A percentile compares a stretch with the other conserved stretches of the same genome.
Conservation (phyloP, 1,284 basidiomycete species). For the Apiotrichum veenhuisii region DNA sequence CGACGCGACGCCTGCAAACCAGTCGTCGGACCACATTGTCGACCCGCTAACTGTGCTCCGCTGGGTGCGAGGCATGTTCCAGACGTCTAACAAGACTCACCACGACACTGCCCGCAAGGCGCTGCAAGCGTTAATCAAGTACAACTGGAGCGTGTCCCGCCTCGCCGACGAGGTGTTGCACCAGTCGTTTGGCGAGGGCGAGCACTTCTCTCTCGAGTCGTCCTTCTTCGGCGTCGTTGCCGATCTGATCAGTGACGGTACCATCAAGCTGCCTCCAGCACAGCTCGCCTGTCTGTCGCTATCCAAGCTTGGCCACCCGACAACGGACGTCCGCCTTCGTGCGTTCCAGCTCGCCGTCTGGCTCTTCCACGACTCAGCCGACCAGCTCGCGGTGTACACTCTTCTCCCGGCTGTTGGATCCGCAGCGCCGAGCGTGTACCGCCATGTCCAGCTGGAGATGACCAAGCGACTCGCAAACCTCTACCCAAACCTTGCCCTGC, state of each 20-base stretch:
- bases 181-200: slow-evolving; percentile 63
- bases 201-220: slow-evolving; percentile 48
- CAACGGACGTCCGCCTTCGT: slow-evolving; percentile 63
- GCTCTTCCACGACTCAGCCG: slow-evolving; percentile 55
- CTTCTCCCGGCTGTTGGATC: slow-evolving; percentile 75
- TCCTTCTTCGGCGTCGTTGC: slow-evolving; percentile 75
- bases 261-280: slow-evolving; percentile 57
- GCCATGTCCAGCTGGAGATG: slow-evolving; percentile 72
- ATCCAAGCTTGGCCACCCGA: slow-evolving; percentile 77
- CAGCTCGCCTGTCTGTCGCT: slow-evolving; percentile 78
- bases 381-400: slow-evolving; percentile 57
- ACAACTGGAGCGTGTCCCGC: slow-evolving; percentile 59
- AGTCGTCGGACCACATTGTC: slow-evolving; percentile 40
- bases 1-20: slow-evolving; percentile 38
- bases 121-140: slow-evolving; percentile 64
- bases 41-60: slow-evolving; percentile 50
- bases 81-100: slow-evolving; percentile 40
- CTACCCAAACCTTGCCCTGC: slow-evolving; percentile 65
- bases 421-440: slow-evolving; percentile 69
- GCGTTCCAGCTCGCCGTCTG: slow-evolving; percentile 76
- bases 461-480: slow-evolving; percentile 75
- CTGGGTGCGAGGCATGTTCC: slow-evolving; percentile 53
- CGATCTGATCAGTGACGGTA: slow-evolving; percentile 55
- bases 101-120: slow-evolving; percentile 59
- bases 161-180: slow-evolving; percentile 68